Percentiles rank a stretch among this genome's conserved stretches.
phyloP scores from a whole-genome alignment of 257 asterid species.

The Haberlea rhodopensis region DNA sequence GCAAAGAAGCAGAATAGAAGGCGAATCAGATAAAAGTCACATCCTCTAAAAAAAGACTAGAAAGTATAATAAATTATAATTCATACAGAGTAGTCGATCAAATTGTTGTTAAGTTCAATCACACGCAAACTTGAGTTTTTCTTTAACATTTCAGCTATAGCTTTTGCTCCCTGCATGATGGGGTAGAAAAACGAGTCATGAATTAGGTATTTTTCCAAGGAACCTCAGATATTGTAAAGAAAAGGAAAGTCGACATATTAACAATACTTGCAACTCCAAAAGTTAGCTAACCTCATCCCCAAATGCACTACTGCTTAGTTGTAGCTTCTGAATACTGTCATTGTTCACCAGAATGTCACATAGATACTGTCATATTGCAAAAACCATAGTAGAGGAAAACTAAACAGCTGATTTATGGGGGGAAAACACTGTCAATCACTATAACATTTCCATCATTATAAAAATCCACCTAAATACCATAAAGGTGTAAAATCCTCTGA shows the following conservation, averaged over 20 bases:
- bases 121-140: slow-evolving; percentile 82
- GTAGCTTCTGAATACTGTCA: slow-evolving; percentile 83
- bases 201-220: slow-evolving; percentile 11
- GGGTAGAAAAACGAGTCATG: slow-evolving; percentile 23
- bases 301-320: slow-evolving; percentile 73
- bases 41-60: slow-evolving; percentile 11
- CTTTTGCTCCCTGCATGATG: slow-evolving; percentile 84
- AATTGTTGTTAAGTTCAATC: slow-evolving; percentile 85
- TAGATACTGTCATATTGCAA: slow-evolving; percentile 48
- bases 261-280: slow-evolving; percentile 21
- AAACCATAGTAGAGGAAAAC: slow-evolving; percentile 4
- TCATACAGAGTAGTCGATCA: slow-evolving; percentile 94
- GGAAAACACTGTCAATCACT: not conserved
- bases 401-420: not conserved
- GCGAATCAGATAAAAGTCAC: slow-evolving; percentile 22
- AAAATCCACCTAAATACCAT: not conserved
- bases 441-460: not conserved
- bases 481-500: slow-evolving; percentile 3
- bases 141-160: slow-evolving; percentile 93
- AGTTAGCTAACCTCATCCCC: slow-evolving; percentile 83
- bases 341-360: slow-evolving; percentile 67
- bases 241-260: slow-evolving; percentile 4
- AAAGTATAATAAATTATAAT: slow-evolving; percentile 20
- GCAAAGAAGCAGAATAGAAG: slow-evolving; percentile 36
- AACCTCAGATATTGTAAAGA: slow-evolving; percentile 15